Conservation (phyloP, 1,139 yeast species). For the Kodamaea ohmeri region DNA sequence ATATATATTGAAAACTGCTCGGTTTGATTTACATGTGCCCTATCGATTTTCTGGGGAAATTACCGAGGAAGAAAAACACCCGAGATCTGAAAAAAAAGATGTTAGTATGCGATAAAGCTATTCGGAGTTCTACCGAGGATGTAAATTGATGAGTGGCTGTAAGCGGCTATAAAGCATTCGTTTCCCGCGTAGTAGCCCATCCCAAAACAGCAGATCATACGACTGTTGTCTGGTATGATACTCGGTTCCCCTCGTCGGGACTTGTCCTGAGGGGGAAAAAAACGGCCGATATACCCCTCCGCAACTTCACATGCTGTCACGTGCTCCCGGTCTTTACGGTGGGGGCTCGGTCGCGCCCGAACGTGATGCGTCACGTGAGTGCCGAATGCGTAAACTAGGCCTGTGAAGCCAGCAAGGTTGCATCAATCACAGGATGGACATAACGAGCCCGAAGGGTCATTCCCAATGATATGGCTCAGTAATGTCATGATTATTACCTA, state of each 20-base stretch:
- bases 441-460: too few relatives aligned
- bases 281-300: conserved; percentile 4
- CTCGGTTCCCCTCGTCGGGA: conserved; percentile 1
- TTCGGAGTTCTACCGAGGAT: conserved; percentile 1
- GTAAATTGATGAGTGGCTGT: background rate
- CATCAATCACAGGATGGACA: too few relatives aligned
- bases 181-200: too few relatives aligned
- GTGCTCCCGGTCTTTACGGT: background rate
- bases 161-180: too few relatives aligned
- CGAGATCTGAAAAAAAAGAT: background rate
- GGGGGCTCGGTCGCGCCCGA: too few relatives aligned
- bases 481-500: too few relatives aligned
- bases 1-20: conserved; percentile 4
- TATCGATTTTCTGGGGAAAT: conserved; percentile 6
- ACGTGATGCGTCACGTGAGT: background rate
- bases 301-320: conserved; percentile 6
- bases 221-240: background rate
- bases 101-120: too few relatives aligned
- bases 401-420: too few relatives aligned
- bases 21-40: conserved; percentile 6
- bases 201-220: background rate
- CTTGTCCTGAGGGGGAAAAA: background rate
- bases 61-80: conserved; percentile 8
- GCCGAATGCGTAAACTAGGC: background rate
- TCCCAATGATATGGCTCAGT: too few relatives aligned